Evolutionary conservation across 176 grass and related monocot species (phyloP).

Genomic region (Poa pratensis): DNA sequence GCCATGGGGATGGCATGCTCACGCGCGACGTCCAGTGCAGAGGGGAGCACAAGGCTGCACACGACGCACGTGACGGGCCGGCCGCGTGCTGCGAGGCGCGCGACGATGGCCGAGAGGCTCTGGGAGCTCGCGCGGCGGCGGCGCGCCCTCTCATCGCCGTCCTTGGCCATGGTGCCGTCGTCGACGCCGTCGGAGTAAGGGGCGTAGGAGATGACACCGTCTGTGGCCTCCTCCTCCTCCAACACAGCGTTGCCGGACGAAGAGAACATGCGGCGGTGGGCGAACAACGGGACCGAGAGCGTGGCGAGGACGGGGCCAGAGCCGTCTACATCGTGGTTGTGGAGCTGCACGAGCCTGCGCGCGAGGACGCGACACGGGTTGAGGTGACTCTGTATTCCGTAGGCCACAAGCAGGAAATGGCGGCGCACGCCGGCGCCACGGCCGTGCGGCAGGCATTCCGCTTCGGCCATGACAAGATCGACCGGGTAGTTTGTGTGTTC

Average conservation of each 20-base stretch:
- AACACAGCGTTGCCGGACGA: neutral
- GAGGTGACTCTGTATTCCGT: constrained; percentile 47
- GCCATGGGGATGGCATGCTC: constrained; percentile 41
- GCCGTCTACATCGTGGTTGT: neutral
- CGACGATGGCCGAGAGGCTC: constrained; percentile 42
- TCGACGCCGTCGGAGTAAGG: constrained; percentile 51
- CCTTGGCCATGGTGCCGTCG: neutral
- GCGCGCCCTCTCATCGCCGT: neutral
- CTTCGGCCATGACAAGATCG: constrained; percentile 9
- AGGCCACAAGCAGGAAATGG: constrained; percentile 45
- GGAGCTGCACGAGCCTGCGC: constrained; percentile 15
- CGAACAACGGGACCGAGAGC: constrained; percentile 29
- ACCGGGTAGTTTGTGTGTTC: neutral
- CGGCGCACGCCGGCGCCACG: neutral
- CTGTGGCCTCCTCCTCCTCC: constrained; percentile 4
- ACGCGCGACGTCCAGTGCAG: constrained; percentile 36
- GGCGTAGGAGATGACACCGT: constrained; percentile 40
- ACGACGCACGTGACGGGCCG: constrained; percentile 42
- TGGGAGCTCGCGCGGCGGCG: neutral
- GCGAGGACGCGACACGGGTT: constrained; percentile 42
- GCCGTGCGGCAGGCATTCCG: neutral
- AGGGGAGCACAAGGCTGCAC: constrained; percentile 32
- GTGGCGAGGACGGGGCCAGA: constrained; percentile 32
- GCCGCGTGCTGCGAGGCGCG: neutral
- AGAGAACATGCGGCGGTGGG: constrained; percentile 53